phyloP scores from a whole-genome alignment of 768 basidiomycete species.

The Pisolithus marmoratus region DNA sequence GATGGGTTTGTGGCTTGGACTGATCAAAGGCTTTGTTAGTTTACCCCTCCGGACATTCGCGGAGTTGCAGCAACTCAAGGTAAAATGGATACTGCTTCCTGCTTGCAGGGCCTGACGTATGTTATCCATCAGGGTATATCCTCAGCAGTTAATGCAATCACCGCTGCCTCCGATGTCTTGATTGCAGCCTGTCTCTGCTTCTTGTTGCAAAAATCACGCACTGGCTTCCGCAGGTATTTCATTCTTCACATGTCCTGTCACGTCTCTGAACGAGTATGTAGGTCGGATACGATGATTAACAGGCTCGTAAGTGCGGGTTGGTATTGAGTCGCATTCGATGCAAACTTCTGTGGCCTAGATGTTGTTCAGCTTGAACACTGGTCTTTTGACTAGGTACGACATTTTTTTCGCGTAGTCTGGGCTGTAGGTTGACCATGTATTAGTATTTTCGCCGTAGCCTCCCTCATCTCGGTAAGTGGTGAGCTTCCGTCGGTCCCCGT shows the following conservation, averaged over 20 bases:
- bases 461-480: slow-evolving; percentile 41
- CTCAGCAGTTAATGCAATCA: slow-evolving; percentile 45
- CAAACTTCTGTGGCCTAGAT: slow-evolving; percentile 29
- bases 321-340: neutral
- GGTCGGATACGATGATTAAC: slow-evolving; percentile 48
- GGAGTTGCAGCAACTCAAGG: slow-evolving; percentile 43
- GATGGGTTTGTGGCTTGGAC: neutral
- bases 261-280: slow-evolving; percentile 1
- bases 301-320: slow-evolving; percentile 25
- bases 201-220: slow-evolving; percentile 42
- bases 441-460: slow-evolving; percentile 48
- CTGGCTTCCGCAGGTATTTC: slow-evolving; percentile 42
- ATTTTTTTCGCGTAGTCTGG: neutral
- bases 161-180: slow-evolving; percentile 41
- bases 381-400: slow-evolving; percentile 27
- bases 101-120: neutral
- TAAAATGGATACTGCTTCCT: neutral
- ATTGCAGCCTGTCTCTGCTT: slow-evolving; percentile 44
- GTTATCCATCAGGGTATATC: slow-evolving; percentile 29
- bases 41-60: slow-evolving; percentile 34
- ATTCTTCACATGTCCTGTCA: neutral
- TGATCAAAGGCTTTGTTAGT: slow-evolving; percentile 24
- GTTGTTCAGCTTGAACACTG: slow-evolving; percentile 46
- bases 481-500: neutral
- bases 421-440: slow-evolving; percentile 3